These are phyloP conservation scores for Cryphonectria japonica DNA, from an alignment of 2,329 filamentous ascomycete genomes.

Conservation along the genomic window DNA sequence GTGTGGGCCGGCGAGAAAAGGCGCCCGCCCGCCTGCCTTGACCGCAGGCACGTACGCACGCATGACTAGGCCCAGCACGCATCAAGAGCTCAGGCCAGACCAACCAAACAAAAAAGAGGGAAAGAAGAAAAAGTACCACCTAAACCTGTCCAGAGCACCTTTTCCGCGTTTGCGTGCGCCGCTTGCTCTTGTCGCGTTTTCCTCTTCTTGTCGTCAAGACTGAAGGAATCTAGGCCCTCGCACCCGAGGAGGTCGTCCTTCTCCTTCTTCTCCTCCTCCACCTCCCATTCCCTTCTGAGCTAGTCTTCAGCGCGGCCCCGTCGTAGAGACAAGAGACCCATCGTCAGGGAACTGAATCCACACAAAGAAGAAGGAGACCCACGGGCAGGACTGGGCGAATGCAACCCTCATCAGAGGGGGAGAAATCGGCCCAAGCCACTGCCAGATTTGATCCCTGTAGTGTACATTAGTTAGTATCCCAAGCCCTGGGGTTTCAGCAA, in stretches of 20 bases:
- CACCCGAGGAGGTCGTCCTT: background rate
- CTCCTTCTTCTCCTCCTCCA: no score
- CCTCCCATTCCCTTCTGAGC: background rate
- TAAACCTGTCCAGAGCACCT: background rate
- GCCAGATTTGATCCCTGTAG: background rate
- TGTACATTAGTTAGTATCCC: background rate
- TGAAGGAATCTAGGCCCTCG: background rate
- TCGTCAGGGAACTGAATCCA: background rate
- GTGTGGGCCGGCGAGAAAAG: constrained; percentile 9
- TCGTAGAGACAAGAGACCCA: background rate
- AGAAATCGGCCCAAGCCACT: background rate
- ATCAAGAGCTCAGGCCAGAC: no score
- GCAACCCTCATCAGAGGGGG: background rate
- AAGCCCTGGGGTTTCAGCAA: background rate
- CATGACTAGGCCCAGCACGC: background rate
- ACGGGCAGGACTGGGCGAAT: background rate
- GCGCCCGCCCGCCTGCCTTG: constrained; percentile 8
- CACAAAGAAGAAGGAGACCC: background rate
- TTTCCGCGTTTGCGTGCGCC: background rate
- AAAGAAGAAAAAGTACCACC: no score
- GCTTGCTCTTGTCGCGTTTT: background rate
- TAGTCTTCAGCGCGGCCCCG: background rate
- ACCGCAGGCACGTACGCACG: background rate
- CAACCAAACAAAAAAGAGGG: background rate
- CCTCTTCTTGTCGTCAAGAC: background rate